phyloP scores from a whole-genome alignment of 2,329 filamentous ascomycete genomes.

The Ustulina deusta region DNA sequence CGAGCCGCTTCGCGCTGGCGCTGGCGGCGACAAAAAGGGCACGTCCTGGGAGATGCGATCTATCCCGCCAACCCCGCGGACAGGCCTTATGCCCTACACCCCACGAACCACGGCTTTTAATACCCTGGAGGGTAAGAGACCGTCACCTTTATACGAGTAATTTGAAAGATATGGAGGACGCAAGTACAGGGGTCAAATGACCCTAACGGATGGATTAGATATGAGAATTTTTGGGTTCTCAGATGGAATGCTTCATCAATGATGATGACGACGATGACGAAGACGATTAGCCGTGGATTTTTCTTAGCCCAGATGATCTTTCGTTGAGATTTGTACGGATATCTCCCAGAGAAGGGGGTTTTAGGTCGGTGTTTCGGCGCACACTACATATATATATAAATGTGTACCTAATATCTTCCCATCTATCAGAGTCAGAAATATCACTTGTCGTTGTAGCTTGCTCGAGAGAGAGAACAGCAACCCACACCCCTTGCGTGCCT shows the following conservation, averaged over 20 bases:
- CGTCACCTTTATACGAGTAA: constrained; percentile 57
- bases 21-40: constrained; percentile 55
- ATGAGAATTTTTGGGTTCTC: constrained; percentile 31
- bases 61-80: constrained; percentile 56
- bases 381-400: constrained; percentile 23
- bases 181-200: neutral
- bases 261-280: constrained; percentile 29
- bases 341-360: neutral
- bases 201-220: neutral
- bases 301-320: constrained; percentile 9
- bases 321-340: constrained; percentile 23
- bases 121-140: constrained; percentile 69
- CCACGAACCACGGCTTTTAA: constrained; percentile 77
- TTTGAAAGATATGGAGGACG: neutral
- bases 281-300: constrained; percentile 9
- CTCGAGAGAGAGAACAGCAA: neutral
- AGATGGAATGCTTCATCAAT: constrained; percentile 7
- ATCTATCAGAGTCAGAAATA: constrained; percentile 18
- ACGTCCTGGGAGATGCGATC: constrained; percentile 70
- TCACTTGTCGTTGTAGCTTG: neutral
- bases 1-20: constrained; percentile 48
- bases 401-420: constrained; percentile 27
- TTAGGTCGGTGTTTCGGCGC: constrained; percentile 35
- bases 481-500: neutral
- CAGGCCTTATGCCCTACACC: constrained; percentile 64